Evolutionary conservation across 805 yeast genomes (phyloP).

Genomic region (Barnettozyma sucrosica): DNA sequence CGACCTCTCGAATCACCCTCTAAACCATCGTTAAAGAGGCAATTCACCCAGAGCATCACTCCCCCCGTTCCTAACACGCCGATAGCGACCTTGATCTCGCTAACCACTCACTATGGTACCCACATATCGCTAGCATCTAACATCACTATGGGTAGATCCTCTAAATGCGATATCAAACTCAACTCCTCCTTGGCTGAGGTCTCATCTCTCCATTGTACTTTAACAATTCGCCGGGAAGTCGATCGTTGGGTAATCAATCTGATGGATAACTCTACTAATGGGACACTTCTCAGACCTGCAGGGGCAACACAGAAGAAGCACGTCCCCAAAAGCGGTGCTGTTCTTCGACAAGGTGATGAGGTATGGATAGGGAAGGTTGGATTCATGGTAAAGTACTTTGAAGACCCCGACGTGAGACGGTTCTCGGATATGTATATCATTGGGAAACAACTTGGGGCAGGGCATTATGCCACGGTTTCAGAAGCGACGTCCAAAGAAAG

Average conservation of each 20-base stretch:
- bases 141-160: slow-evolving; percentile 1
- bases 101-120: not conserved
- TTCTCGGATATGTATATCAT: slow-evolving; percentile 47
- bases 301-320: not conserved
- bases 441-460: slow-evolving; percentile 62
- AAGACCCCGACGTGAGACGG: slow-evolving; percentile 20
- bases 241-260: not conserved
- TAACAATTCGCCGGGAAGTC: not conserved
- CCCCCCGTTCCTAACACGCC: not conserved
- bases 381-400: slow-evolving; percentile 3
- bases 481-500: slow-evolving; percentile 55
- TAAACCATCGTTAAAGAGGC: slow-evolving; percentile 1
- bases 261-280: not conserved
- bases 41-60: not conserved
- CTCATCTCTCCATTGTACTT: not conserved
- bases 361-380: slow-evolving; percentile 8
- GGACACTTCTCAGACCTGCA: not conserved
- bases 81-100: not conserved
- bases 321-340: not conserved
- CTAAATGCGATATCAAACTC: not conserved
- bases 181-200: not conserved
- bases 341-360: slow-evolving; percentile 22
- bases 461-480: slow-evolving; percentile 78
- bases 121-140: not conserved
- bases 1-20: slow-evolving; percentile 1